Conservation (phyloP, 2,329 filamentous ascomycete genomes). For the Monilinia fructigena region DNA sequence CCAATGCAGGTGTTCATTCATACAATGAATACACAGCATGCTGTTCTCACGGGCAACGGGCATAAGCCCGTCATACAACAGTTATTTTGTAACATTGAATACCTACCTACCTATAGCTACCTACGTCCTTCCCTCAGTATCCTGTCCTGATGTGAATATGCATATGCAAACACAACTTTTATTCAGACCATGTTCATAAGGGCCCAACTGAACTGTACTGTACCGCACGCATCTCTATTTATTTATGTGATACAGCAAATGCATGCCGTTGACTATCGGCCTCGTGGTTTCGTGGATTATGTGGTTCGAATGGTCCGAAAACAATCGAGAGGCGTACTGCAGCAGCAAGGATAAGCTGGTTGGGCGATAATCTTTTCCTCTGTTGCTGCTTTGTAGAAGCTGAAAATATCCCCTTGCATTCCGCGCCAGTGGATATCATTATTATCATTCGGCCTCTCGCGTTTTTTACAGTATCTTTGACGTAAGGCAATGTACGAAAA, state of each 20-base stretch:
- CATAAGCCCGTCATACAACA: slow-evolving; percentile 17
- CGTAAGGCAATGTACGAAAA: slow-evolving; percentile 7
- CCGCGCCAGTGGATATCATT: not conserved
- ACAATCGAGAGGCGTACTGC: slow-evolving; percentile 5
- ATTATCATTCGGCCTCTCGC: not conserved
- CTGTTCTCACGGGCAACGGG: slow-evolving; percentile 12
- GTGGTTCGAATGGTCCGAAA: slow-evolving; percentile 15
- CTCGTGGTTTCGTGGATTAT: slow-evolving; percentile 16
- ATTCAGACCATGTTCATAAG: not conserved
- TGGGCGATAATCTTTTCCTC: not conserved
- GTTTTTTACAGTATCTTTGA: slow-evolving; percentile 6
- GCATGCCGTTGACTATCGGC: slow-evolving; percentile 8
- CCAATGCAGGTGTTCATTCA: too few species aligned
- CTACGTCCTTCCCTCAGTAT: too few species aligned
- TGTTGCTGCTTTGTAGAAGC: not conserved
- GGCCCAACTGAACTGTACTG: slow-evolving; percentile 4
- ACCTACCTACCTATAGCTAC: too few species aligned
- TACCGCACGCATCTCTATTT: not conserved
- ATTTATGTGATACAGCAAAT: slow-evolving; percentile 11
- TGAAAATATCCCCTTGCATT: slow-evolving; percentile 9
- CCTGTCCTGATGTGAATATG: too few species aligned
- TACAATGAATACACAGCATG: not conserved
- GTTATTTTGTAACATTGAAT: slow-evolving; percentile 5
- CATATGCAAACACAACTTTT: slow-evolving; percentile 10
- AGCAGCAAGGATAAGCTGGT: slow-evolving; percentile 12